These are phyloP conservation scores for Fusarium albidum DNA, from an alignment of 2,329 filamentous ascomycete species.

Conservation along the genomic window DNA sequence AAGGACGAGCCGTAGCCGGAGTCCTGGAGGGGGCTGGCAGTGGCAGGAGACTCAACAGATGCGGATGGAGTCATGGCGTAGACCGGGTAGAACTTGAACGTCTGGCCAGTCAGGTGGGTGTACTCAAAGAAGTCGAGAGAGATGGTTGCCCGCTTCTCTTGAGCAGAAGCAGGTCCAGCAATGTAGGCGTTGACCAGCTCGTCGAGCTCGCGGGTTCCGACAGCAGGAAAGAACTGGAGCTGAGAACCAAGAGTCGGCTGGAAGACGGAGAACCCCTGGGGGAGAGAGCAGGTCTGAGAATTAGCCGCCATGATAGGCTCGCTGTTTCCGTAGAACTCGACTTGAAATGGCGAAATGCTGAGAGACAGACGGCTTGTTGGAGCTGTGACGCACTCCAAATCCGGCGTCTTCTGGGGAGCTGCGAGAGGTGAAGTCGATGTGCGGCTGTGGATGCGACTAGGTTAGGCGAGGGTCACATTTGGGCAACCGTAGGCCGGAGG, in stretches of 20 bases:
- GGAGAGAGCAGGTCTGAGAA: conserved; percentile 38
- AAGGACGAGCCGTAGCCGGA: conserved; percentile 58
- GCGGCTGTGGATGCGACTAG: conserved; percentile 7
- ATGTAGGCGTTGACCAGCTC: conserved; percentile 67
- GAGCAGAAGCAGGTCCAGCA: conserved; percentile 59
- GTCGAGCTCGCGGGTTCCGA: conserved; percentile 69
- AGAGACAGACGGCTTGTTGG: not conserved
- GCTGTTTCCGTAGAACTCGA: conserved; percentile 12
- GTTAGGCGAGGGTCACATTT: conserved; percentile 14
- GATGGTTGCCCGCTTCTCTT: conserved; percentile 66
- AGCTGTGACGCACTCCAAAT: conserved; percentile 18
- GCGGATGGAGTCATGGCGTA: conserved; percentile 48
- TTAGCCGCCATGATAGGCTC: conserved; percentile 40
- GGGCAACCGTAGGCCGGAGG: conserved; percentile 16
- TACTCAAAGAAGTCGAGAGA: conserved; percentile 68
- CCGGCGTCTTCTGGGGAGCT: not conserved
- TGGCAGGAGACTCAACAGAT: conserved; percentile 53
- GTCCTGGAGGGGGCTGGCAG: conserved; percentile 51
- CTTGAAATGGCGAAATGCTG: conserved; percentile 21
- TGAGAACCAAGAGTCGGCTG: conserved; percentile 64
- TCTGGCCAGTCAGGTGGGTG: conserved; percentile 61
- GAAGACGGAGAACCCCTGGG: conserved; percentile 66
- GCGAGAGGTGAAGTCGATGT: conserved; percentile 7
- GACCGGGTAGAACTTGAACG: conserved; percentile 68
- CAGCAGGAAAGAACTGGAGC: conserved; percentile 72